phyloP scores from a whole-genome alignment of 805 yeast species.

The Yamadazyma sp. region DNA sequence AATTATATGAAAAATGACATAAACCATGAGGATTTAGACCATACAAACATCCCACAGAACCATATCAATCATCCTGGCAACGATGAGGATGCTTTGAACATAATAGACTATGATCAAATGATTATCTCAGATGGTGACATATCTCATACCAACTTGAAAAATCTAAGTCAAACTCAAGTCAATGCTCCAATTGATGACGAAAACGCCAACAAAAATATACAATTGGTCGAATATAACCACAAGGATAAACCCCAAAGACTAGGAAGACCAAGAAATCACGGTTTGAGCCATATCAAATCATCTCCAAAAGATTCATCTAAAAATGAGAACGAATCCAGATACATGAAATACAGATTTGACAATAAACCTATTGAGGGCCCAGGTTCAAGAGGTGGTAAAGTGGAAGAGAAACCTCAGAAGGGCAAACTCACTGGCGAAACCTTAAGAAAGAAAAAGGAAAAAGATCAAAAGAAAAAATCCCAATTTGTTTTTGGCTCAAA shows the following conservation, averaged over 20 bases:
- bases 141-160: neutral
- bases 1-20: constrained; percentile 3
- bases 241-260: constrained; percentile 27
- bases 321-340: constrained; percentile 28
- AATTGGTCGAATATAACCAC: constrained; percentile 32
- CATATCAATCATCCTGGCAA: neutral
- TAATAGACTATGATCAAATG: neutral
- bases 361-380: constrained; percentile 34
- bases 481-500: constrained; percentile 11
- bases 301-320: constrained; percentile 16
- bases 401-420: constrained; percentile 13
- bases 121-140: neutral
- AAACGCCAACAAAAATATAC: constrained; percentile 4
- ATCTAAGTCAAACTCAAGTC: neutral
- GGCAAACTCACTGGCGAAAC: constrained; percentile 26
- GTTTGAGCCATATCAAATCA: constrained; percentile 15
- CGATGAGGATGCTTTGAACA: neutral
- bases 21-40: no score
- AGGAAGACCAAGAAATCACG: constrained; percentile 34
- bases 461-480: constrained; percentile 13
- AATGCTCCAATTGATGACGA: neutral
- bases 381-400: constrained; percentile 37
- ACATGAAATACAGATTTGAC: constrained; percentile 34
- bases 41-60: no score
- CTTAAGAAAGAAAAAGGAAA: constrained; percentile 15